Conservation (phyloP, 805 yeast genomes). For the Tetrapisispora fleetii region DNA sequence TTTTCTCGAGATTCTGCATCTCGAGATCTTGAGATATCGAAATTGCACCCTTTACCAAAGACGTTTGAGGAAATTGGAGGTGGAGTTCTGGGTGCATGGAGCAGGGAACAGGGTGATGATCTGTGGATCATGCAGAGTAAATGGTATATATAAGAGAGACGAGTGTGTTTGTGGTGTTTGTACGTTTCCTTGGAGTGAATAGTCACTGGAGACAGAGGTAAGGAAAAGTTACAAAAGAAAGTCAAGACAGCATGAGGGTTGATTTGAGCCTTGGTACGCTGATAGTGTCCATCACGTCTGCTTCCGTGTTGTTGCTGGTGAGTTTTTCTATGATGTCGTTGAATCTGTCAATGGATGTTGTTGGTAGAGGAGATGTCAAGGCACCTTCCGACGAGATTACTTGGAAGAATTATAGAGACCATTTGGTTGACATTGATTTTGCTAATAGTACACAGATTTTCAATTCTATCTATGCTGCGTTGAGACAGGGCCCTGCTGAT, state of each 20-base stretch:
- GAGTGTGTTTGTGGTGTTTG: no score
- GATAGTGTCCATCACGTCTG: neutral
- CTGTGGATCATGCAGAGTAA: no score
- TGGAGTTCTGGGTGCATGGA: no score
- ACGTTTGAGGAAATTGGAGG: no score
- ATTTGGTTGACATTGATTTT: conserved; percentile 30
- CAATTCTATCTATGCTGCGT: conserved; percentile 43
- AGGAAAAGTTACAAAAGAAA: no score
- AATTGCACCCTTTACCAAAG: no score
- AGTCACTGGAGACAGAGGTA: no score
- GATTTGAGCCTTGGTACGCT: conserved; percentile 1
- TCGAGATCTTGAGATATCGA: no score
- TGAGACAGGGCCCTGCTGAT: conserved; percentile 43
- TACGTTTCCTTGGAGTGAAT: no score
- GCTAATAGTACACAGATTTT: conserved; percentile 46
- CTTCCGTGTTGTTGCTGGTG: neutral
- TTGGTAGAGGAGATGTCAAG: neutral
- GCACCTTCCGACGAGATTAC: conserved; percentile 1
- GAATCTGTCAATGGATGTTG: neutral
- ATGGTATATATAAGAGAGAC: no score
- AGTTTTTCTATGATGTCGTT: conserved; percentile 1
- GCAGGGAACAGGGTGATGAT: no score
- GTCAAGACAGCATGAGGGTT: neutral
- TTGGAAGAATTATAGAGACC: conserved; percentile 18
- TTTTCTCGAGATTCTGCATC: neutral